These are phyloP conservation scores for Leucaena leucocephala DNA, from an alignment of 306 rosid species.

Conservation along the genomic window DNA sequence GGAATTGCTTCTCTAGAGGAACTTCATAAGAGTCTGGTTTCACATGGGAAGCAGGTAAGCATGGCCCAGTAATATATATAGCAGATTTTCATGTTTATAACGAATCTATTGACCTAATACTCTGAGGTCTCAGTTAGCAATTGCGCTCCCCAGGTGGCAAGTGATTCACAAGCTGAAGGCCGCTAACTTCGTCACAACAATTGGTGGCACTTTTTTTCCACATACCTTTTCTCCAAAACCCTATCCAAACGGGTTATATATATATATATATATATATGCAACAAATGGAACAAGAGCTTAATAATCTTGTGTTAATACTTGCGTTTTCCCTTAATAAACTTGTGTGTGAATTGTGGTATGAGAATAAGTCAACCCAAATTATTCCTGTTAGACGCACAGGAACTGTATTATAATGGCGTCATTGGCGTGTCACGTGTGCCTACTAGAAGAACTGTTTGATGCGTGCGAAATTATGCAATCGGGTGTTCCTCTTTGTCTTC, in stretches of 20 bases:
- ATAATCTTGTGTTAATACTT: neutral
- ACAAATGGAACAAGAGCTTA: neutral
- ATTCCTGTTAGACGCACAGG: slow-evolving; percentile 10
- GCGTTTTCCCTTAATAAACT: neutral
- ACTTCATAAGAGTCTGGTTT: slow-evolving; percentile 45
- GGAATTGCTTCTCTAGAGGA: slow-evolving; percentile 64
- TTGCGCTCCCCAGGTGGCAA: slow-evolving; percentile 67
- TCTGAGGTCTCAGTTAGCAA: slow-evolving; percentile 46
- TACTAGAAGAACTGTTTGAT: neutral
- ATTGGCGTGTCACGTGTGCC: neutral
- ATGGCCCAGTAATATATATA: neutral
- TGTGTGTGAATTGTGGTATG: slow-evolving; percentile 15
- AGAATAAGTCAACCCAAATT: slow-evolving; percentile 16
- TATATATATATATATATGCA: neutral
- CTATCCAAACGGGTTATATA: no score
- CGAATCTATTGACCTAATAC: neutral
- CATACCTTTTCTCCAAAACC: no score
- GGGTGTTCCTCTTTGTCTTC: neutral
- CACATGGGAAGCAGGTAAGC: slow-evolving; percentile 54
- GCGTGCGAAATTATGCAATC: slow-evolving; percentile 16
- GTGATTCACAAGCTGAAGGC: slow-evolving; percentile 66
- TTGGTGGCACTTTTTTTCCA: slow-evolving; percentile 39
- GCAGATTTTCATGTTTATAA: neutral
- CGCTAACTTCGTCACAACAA: slow-evolving; percentile 54
- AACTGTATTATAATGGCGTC: neutral